Evolutionary conservation across 2,329 filamentous ascomycete species (phyloP).

Genomic region (Lachnellula occidentalis): DNA sequence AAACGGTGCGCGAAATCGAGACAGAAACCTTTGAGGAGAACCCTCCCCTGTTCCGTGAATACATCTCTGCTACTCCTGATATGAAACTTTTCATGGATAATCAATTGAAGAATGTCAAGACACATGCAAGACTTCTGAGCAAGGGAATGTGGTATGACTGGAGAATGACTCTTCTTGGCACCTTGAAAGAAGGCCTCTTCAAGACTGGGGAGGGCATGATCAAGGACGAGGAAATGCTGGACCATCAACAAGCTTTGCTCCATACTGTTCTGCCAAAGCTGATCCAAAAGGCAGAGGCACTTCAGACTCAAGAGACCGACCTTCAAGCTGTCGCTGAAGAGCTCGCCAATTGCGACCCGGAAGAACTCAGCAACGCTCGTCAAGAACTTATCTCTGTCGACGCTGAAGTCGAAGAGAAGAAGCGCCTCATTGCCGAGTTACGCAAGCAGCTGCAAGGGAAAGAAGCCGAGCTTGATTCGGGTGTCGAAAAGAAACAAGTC

Average conservation of each 20-base stretch:
- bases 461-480: conserved; percentile 56
- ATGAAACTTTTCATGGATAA: conserved; percentile 87
- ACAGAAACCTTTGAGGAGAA: conserved; percentile 84
- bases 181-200: conserved; percentile 75
- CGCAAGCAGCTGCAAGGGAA: conserved; percentile 62
- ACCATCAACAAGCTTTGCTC: conserved; percentile 64
- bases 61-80: conserved; percentile 77
- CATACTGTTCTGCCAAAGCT: conserved; percentile 62
- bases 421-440: conserved; percentile 59
- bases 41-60: conserved; percentile 85
- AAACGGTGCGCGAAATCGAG: conserved; percentile 87
- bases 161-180: conserved; percentile 82
- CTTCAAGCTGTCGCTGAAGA: conserved; percentile 69
- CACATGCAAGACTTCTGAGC: conserved; percentile 80
- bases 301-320: conserved; percentile 60
- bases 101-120: conserved; percentile 96
- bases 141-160: conserved; percentile 98
- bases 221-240: conserved; percentile 61
- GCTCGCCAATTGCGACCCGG: conserved; percentile 72
- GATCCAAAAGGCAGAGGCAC: conserved; percentile 50
- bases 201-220: conserved; percentile 73
- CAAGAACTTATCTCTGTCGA: conserved; percentile 60
- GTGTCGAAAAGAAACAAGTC: conserved; percentile 61
- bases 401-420: conserved; percentile 64
- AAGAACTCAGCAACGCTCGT: conserved; percentile 70